Evolutionary conservation across 139 green algal genomes (phyloP), one percentile per base, ranked within the genome.

Genomic region (Ettlia oleoabundans): DNA sequence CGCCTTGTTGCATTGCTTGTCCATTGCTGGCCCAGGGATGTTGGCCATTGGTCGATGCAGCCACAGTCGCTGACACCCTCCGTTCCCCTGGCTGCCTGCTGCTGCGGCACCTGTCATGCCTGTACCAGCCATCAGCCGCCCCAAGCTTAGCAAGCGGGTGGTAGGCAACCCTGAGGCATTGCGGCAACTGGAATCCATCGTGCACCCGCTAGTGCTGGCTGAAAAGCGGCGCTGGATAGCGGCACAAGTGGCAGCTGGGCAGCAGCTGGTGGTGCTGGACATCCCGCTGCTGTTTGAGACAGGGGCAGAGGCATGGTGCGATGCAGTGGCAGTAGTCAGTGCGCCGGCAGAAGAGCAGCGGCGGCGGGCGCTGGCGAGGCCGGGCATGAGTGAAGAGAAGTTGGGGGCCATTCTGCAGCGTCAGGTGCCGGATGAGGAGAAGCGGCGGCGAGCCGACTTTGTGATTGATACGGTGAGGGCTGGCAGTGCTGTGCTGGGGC

Each of bases 201-300:
- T 98, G 64, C 94, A 98, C 84, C 94, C 94, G 5, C 80, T 98
- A 18, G 94, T 98, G 52, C 77, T 83, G 1, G 52, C 66, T 19
- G 82, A 90, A 30, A 87, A 92, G 5, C 10, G 42, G 5, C 64
- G 58, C 0, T 93, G 90, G 43, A 67, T 96, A 28, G 22, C 78
- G 19, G 41, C 85, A 53, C 64, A 88, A 42, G 75, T 70, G 4
- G 42, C 53, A 0, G 32, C 71, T 0, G 73, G 62, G 0, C 86
- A 81, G 3, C 62, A 40, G 15, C 74, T 97, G 37, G 86, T 95
- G 3, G 87, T 95, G 35, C 86, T 98, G 37, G 94, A 98, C 75
- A 93, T 98, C 9, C 95, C 95, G 22, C 84, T 98, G 83, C 88
- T 98, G 52, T 98, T 87, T 62, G 95, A 98, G 84, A 96, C 87